These are phyloP conservation scores for Candida neerlandica DNA, from an alignment of 1,139 yeast genomes.

Conservation along the genomic window DNA sequence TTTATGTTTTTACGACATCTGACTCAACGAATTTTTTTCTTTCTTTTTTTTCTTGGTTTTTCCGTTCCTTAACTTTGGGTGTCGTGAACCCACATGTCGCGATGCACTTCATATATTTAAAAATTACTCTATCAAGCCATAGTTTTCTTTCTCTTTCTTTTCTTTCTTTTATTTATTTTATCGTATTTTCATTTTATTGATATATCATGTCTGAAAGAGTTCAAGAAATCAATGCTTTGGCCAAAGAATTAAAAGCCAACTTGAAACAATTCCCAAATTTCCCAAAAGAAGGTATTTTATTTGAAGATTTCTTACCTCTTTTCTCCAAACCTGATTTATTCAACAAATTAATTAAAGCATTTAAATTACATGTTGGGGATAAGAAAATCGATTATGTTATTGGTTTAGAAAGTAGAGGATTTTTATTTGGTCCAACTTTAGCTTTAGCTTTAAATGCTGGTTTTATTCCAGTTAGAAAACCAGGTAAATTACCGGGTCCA, in stretches of 20 bases:
- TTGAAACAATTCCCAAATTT: slow-evolving; percentile 88
- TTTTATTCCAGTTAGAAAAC: slow-evolving; percentile 92
- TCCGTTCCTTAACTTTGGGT: background rate
- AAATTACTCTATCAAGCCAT: background rate
- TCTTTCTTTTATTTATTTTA: background rate
- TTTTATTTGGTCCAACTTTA: slow-evolving; percentile 91
- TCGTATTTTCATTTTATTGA: background rate
- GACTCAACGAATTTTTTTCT: background rate
- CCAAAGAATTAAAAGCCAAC: slow-evolving; percentile 63
- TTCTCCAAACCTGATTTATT: slow-evolving; percentile 81
- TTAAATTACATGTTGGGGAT: slow-evolving; percentile 70
- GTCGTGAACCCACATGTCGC: slow-evolving; percentile 1
- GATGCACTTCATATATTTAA: background rate
- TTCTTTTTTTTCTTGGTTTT: background rate
- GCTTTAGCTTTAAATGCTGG: slow-evolving; percentile 90
- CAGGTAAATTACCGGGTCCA: slow-evolving; percentile 93
- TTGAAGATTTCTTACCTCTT: slow-evolving; percentile 94
- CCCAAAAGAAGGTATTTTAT: slow-evolving; percentile 89
- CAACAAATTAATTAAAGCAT: slow-evolving; percentile 78
- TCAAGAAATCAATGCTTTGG: slow-evolving; percentile 44
- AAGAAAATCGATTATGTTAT: slow-evolving; percentile 82
- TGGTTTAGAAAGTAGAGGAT: slow-evolving; percentile 96
- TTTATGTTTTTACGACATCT: background rate
- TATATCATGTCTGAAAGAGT: slow-evolving; percentile 13
- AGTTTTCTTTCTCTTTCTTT: background rate